These are phyloP conservation scores for Candolleomyces aberdarensis DNA, from an alignment of 768 basidiomycete species.

Conservation along the genomic window DNA sequence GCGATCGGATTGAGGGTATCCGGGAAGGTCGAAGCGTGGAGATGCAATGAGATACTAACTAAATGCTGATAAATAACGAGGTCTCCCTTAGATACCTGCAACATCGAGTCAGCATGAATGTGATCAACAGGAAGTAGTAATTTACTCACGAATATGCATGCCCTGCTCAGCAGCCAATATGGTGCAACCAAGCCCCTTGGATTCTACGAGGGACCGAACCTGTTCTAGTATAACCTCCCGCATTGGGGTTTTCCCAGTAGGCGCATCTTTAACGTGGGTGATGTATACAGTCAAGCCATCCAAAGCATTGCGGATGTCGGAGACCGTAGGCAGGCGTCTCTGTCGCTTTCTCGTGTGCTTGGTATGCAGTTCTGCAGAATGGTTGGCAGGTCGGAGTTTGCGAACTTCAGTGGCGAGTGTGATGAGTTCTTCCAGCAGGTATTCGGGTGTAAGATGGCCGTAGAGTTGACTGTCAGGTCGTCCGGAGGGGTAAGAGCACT, in stretches of 20 bases:
- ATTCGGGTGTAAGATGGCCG: conserved; percentile 84
- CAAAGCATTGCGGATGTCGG: conserved; percentile 51
- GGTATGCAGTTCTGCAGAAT: conserved; percentile 19
- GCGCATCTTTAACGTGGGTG: conserved; percentile 83
- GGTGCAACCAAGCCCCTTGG: conserved; percentile 63
- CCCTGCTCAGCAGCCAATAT: conserved; percentile 76
- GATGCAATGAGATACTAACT: not conserved
- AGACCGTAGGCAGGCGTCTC: conserved; percentile 34
- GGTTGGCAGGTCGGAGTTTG: conserved; percentile 30
- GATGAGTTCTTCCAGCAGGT: conserved; percentile 72
- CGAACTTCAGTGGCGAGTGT: conserved; percentile 68
- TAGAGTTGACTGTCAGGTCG: conserved; percentile 66
- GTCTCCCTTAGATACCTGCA: conserved; percentile 6
- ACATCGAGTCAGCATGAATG: not conserved
- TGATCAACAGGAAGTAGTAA: not conserved
- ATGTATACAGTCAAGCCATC: conserved; percentile 68
- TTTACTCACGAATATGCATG: conserved; percentile 69
- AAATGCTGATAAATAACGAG: not conserved
- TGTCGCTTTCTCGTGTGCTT: conserved; percentile 37
- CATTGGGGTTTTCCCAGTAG: conserved; percentile 44
- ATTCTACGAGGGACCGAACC: conserved; percentile 58
- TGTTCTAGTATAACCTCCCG: conserved; percentile 71
- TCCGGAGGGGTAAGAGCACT: conserved; percentile 85
- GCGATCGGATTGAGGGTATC: not conserved
- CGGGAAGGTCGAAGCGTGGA: not conserved